Percentiles rank a stretch among this genome's conserved stretches.
phyloP scores from a whole-genome alignment of 176 grass and related monocot genomes.

The Oryza nivara region DNA sequence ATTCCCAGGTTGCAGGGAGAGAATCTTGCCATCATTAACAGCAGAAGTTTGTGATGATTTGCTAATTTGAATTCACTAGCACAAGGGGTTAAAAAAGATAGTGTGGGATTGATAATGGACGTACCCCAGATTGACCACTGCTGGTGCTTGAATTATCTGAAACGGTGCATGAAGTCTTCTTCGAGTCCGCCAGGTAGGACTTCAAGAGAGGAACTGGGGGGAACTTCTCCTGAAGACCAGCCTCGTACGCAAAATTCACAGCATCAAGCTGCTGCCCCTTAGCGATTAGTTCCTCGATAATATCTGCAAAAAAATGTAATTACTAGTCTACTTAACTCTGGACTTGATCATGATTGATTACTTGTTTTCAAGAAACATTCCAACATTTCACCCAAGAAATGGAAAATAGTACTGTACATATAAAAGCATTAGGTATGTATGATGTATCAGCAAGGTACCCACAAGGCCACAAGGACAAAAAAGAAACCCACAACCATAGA shows the following conservation, averaged over 20 bases:
- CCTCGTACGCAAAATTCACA: conserved; percentile 87
- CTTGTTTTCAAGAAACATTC: not conserved
- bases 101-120: conserved; percentile 11
- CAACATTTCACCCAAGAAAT: conserved; percentile 2
- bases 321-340: conserved; percentile 14
- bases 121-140: conserved; percentile 65
- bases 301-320: conserved; percentile 56
- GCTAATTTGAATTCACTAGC: not conserved
- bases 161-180: conserved; percentile 45
- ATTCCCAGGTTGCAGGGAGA: not conserved
- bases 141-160: conserved; percentile 62
- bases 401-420: not conserved
- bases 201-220: conserved; percentile 79
- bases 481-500: not conserved
- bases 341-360: conserved; percentile 12
- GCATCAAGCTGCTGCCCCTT: conserved; percentile 93
- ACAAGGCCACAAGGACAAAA: conserved; percentile 18
- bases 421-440: not conserved
- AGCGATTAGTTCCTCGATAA: conserved; percentile 78
- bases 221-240: conserved; percentile 85
- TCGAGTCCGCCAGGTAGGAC: conserved; percentile 77
- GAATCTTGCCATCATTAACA: not conserved
- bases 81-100: conserved; percentile 23
- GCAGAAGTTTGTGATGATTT: not conserved
- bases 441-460: not conserved